Evolutionary conservation across 257 asterid genomes (phyloP).

Genomic region (Verbena officinalis): DNA sequence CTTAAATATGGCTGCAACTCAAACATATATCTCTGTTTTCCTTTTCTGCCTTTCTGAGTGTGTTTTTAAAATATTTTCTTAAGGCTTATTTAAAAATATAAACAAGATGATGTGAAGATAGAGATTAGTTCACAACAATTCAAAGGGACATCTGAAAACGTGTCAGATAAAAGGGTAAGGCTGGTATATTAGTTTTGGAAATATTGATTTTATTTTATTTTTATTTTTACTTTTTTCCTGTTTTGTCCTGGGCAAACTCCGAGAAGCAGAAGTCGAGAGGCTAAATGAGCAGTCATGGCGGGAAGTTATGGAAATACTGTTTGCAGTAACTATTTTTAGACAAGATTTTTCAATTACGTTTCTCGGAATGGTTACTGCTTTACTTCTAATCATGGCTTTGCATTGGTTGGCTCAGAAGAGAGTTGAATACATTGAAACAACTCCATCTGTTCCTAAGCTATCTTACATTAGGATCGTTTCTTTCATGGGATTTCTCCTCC

Average conservation of each 20-base stretch:
- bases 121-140: conserved; percentile 32
- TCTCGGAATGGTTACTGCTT: conserved; percentile 84
- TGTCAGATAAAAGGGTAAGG: conserved; percentile 41
- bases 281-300: conserved; percentile 97
- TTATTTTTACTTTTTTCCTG: not conserved
- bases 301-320: conserved; percentile 95
- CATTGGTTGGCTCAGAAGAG: conserved; percentile 99
- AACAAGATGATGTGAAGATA: conserved; percentile 32
- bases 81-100: too few species aligned
- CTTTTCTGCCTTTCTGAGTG: too few species aligned
- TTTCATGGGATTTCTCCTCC: conserved; percentile 86
- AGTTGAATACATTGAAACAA: conserved; percentile 94
- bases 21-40: too few species aligned
- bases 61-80: too few species aligned
- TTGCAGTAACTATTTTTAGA: conserved; percentile 92
- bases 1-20: too few species aligned
- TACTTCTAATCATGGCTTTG: conserved; percentile 87
- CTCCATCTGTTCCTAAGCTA: conserved; percentile 75
- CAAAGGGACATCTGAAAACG: conserved; percentile 33
- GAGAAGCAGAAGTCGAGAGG: conserved; percentile 99
- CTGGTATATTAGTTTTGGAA: not conserved
- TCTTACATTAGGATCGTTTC: conserved; percentile 86
- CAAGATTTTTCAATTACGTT: conserved; percentile 88
- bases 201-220: not conserved
- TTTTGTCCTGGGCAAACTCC: conserved; percentile 74